Evolutionary conservation across 2,329 filamentous ascomycete species (phyloP), one percentile per base, ranked within the genome.

Genomic region (Lizonia empirigonia): DNA sequence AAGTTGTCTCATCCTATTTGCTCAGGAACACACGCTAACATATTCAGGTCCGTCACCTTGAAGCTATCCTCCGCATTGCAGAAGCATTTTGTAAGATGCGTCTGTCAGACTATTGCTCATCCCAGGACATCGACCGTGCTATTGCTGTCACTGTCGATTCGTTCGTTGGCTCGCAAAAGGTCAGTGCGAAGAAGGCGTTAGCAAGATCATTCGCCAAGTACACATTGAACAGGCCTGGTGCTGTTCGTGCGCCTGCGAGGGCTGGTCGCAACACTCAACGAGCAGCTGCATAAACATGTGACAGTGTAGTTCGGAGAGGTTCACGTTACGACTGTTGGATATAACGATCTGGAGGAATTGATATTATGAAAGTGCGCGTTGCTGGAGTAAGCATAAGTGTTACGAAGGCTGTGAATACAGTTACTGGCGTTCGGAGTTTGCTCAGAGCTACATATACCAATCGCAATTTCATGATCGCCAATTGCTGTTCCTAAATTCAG

Each of bases 51-150:
- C 92, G 94, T 79, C 94, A 99, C 78, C 80, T 99, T 26, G 94
- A 99, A 82, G 93, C 93, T 56, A 97, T 97, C 68, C 95, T 99
- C 78, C 90, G 94, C 69, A 96, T 96, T 68, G 87, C 87, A 50
- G 94, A 99, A 74, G 79, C 92, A 0, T 99, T 99, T 77, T 95
- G 90, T 75, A 93, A 96, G 69, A 99, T 99, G 94, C 88, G 94
- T 12, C 80, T 99, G n/a, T 94, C 90, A 0, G 94, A 99, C 62
- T 97, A 96, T 78, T 96, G 93, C 75, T 88, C 88, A 5, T 78
- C 89, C 1, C 84, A 89, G 53, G 94, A 99, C 69, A 96, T 99
- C 64, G 94, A 99, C 75, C 90, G 94, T 34, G 94, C 94, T 50
- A 99, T 99, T 68, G 91, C 92, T 12, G 94, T 99, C 6, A 96